phyloP scores from a whole-genome alignment of 106 monocot species.

The Alisma plantagoaquatica region DNA sequence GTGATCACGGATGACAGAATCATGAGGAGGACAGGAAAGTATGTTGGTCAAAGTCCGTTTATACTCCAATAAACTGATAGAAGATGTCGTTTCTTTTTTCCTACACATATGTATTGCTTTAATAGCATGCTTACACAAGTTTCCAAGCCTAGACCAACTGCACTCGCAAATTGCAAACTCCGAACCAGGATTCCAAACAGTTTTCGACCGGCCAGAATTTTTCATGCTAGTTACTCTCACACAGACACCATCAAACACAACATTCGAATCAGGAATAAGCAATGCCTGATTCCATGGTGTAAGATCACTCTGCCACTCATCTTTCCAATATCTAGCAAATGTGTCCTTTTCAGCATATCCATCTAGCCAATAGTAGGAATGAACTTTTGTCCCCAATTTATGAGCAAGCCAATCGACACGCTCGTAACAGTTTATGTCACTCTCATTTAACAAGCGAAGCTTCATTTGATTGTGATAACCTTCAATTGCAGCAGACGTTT shows the following conservation, averaged over 20 bases:
- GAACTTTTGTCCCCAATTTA: slow-evolving; percentile 86
- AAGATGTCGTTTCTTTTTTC: slow-evolving; percentile 28
- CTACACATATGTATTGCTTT: slow-evolving; percentile 36
- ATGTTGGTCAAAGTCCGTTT: slow-evolving; percentile 44
- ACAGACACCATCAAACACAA: slow-evolving; percentile 27
- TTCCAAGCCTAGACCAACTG: slow-evolving; percentile 63
- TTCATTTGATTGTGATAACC: slow-evolving; percentile 82
- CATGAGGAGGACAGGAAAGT: slow-evolving; percentile 50
- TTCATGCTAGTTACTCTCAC: slow-evolving; percentile 33
- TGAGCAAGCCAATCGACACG: slow-evolving; percentile 87
- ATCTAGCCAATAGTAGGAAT: slow-evolving; percentile 97
- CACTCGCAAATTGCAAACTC: slow-evolving; percentile 89
- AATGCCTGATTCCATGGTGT: slow-evolving; percentile 60
- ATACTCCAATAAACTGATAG: slow-evolving; percentile 50
- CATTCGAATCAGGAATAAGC: slow-evolving; percentile 55
- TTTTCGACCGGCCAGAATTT: slow-evolving; percentile 25
- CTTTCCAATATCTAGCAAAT: slow-evolving; percentile 89
- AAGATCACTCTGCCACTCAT: slow-evolving; percentile 82
- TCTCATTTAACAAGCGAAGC: slow-evolving; percentile 70
- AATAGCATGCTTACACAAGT: slow-evolving; percentile 78
- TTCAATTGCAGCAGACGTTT: slow-evolving; percentile 73
- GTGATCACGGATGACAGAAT: slow-evolving; percentile 83
- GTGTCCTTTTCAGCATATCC: slow-evolving; percentile 63
- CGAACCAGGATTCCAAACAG: slow-evolving; percentile 60
- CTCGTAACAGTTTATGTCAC: slow-evolving; percentile 42